Evolutionary conservation across 75 land plant species (phyloP), one percentile per base, ranked within the genome.

Genomic region (Selaginella moellendorffii): DNA sequence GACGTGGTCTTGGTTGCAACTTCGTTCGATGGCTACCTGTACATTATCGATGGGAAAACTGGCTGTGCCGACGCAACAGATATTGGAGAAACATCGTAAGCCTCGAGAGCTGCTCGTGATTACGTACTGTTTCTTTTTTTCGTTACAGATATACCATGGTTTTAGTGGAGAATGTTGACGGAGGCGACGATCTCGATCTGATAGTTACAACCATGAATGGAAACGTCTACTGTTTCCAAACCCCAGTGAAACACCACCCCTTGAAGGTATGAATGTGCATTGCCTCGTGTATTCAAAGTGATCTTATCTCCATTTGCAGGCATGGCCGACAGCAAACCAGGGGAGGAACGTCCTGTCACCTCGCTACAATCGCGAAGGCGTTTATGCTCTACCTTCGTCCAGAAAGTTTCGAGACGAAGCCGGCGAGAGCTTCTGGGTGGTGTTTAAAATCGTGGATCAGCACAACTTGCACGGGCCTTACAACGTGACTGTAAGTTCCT

Each of bases 71-170:
- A 95, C 80, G 99, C 82, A 65, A 82, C 82, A 42, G 99, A 95
- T 70, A 86, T 95, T 78, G 99, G 99, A 18, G 99, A 95, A 61
- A 95, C 99, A 29, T 86, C 99, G 99, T 95, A 81, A 74, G 99
- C 63, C 30, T 64, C 60, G 36, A 30, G 10, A 29, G 2, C n/a
- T n/a, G n/a, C n/a, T n/a, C n/a, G n/a, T n/a, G n/a, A n/a, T n/a
- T 30, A 24, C 8, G 29, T 30, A 14, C 52, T 65, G 27, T 58
- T 30, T 77, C n/a, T 12, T n/a, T 56, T 19, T 21, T 8, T 30
- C n/a, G n/a, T n/a, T n/a, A n/a, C 87, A 95, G 99, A 53, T 95
- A 95, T 68, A 89, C 79, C 74, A 95, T 95, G 99, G 99, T 89
- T 18, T 65, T 95, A 24, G 99, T 90, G 22, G 99, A 95, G 61